These are phyloP conservation scores for Tilletia horrida DNA, from an alignment of 1,284 basidiomycete species.

Conservation along the genomic window DNA sequence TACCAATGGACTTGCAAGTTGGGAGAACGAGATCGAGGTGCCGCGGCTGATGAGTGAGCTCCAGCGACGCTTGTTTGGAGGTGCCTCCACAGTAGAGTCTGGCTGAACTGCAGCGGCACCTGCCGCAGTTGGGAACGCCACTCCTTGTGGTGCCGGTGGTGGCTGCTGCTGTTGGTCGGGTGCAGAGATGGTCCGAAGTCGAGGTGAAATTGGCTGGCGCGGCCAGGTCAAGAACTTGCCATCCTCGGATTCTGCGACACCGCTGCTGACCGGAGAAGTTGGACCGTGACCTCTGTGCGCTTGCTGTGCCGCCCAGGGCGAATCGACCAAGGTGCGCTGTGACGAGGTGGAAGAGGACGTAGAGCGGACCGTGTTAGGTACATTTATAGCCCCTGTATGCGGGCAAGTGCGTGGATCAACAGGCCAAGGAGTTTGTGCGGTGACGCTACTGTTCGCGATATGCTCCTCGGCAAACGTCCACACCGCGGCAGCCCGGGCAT, in stretches of 20 bases:
- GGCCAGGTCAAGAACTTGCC: slow-evolving; percentile 11
- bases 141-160: too few relatives aligned
- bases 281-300: background rate
- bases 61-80: slow-evolving; percentile 5
- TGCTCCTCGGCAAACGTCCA: slow-evolving; percentile 3
- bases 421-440: background rate
- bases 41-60: slow-evolving; percentile 9
- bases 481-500: slow-evolving; percentile 1
- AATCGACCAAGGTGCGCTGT: background rate
- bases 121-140: background rate
- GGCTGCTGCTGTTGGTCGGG: background rate
- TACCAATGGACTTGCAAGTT: too few relatives aligned
- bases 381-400: too few relatives aligned
- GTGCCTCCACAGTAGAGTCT: background rate
- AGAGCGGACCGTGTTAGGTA: background rate
- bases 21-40: background rate
- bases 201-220: slow-evolving; percentile 1
- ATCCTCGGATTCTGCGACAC: background rate
- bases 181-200: slow-evolving; percentile 5
- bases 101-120: background rate
- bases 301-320: background rate
- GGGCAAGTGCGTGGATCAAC: background rate
- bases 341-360: background rate
- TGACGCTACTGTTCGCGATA: background rate
- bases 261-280: background rate